These are phyloP conservation scores for Aureobasidium musti DNA, from an alignment of 2,329 filamentous ascomycete genomes.

Conservation along the genomic window DNA sequence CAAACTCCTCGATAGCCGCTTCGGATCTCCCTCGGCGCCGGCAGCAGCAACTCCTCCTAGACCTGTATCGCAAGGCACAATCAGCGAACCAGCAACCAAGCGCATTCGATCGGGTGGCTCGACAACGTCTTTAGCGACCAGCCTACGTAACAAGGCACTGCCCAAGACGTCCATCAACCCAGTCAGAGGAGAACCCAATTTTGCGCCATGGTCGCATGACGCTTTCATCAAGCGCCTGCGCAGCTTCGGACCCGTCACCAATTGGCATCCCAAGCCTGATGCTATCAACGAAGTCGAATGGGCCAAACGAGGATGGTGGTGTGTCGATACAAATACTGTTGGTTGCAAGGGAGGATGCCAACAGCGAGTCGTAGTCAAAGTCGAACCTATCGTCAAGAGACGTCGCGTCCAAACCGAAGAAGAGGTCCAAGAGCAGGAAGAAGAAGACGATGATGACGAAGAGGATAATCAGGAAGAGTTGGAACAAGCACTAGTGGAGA, in stretches of 20 bases:
- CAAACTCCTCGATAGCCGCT: constrained; percentile 64
- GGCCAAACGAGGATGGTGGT: constrained; percentile 92
- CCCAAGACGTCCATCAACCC: constrained; percentile 26
- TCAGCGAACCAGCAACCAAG: constrained; percentile 38
- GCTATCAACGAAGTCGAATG: constrained; percentile 86
- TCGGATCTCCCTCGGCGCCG: constrained; percentile 50
- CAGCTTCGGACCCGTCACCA: constrained; percentile 86
- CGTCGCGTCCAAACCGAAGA: constrained; percentile 8
- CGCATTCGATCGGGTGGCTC: constrained; percentile 39
- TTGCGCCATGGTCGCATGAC: constrained; percentile 81
- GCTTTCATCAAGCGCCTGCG: constrained; percentile 78
- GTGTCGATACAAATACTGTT: constrained; percentile 78
- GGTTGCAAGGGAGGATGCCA: constrained; percentile 79
- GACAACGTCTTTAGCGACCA: constrained; percentile 33
- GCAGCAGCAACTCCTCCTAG: constrained; percentile 43
- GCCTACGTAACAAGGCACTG: constrained; percentile 14
- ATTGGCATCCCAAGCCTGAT: constrained; percentile 92
- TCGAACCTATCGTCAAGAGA: constrained; percentile 28
- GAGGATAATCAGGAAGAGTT: constrained; percentile 43
- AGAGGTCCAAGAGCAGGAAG: constrained; percentile 47
- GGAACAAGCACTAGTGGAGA: constrained; percentile 69
- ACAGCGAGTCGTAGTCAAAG: constrained; percentile 77
- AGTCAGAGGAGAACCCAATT: constrained; percentile 58
- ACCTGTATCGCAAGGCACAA: constrained; percentile 31
- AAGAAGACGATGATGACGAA: constrained; percentile 38